Evolutionary conservation across 1,284 basidiomycete species (phyloP).

Genomic region (Trichosporon sp.): DNA sequence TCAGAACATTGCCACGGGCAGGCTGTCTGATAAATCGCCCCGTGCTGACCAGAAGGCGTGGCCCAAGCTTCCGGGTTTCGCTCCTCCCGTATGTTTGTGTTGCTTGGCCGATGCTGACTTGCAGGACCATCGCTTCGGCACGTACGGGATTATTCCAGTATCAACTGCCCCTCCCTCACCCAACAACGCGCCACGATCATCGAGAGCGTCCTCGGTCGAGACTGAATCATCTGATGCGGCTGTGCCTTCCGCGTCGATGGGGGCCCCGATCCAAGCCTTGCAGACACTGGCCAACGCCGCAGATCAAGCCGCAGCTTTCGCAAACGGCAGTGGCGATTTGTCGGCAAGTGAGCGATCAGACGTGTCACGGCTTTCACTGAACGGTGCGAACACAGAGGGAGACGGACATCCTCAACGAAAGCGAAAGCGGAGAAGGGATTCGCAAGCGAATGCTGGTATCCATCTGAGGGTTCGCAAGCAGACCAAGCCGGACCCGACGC

Average conservation of each 20-base stretch:
- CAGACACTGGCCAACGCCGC: conserved; percentile 90
- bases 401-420: conserved; percentile 34
- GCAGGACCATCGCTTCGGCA: conserved; percentile 83
- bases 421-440: conserved; percentile 34
- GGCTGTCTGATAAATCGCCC: conserved; percentile 10
- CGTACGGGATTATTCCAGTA: conserved; percentile 71
- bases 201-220: conserved; percentile 67
- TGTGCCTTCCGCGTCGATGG: conserved; percentile 58
- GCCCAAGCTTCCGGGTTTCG: conserved; percentile 83
- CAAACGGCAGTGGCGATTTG: conserved; percentile 28
- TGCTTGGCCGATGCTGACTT: conserved; percentile 29
- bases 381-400: not conserved
- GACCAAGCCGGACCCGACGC: conserved; percentile 81
- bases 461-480: conserved; percentile 74
- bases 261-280: conserved; percentile 88
- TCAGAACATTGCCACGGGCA: conserved; percentile 43
- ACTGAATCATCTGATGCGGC: conserved; percentile 75
- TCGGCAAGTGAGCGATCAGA: conserved; percentile 9
- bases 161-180: conserved; percentile 68
- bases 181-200: conserved; percentile 40
- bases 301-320: conserved; percentile 72
- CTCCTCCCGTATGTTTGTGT: conserved; percentile 67
- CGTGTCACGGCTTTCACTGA: not conserved
- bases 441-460: not conserved
- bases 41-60: conserved; percentile 58